Evolutionary conservation across 164 flowering plant species (phyloP), one percentile per base, ranked within the genome.

Genomic region (Warburgia ugandensis): DNA sequence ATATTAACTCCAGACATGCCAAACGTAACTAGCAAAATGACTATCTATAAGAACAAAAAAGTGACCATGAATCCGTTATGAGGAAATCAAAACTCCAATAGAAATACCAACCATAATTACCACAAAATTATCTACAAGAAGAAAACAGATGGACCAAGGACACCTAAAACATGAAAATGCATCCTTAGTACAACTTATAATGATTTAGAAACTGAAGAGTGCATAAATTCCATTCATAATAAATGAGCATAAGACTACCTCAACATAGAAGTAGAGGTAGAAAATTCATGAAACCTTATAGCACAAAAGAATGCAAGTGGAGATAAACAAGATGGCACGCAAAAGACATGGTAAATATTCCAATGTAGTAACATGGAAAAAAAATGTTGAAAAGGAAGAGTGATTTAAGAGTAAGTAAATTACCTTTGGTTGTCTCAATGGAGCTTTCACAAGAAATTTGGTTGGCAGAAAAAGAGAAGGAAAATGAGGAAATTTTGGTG

Each of bases 401-500:
- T 20, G 7, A 36, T 6, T 29, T 16, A 7, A 27, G 9, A 47
- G 29, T n/a, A 13, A n/a, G 29, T 12, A 25, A 25, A 2, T 5
- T 16, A 53, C 57, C 57, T 29, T 29, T 29, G 19, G 27, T 13
- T 19, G 37, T 42, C 4, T 35, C 14, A 22, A 20, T 30, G 57
- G 48, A 21, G 17, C 23, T 26, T 53, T 41, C 48, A 53, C 48
- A 41, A 20, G 57, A 39, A 25, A 39, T 40, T 6, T 16, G 14
- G 32, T 14, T 11, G 3, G 31, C 29, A 5, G 48, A 22, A 45
- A 16, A 2, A 19, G 48, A 5, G 48, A 22, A 45, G 19, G 3
- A 19, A 37, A 31, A 13, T 3, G 48, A 26, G 3, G 48, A 45
- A 45, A 31, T 13, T 4, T 45, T 43, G 46, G 46, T 5, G 23